These are phyloP conservation scores for Magnusiomyces clavatus DNA, from an alignment of 1,139 yeast genomes.

Conservation along the genomic window DNA sequence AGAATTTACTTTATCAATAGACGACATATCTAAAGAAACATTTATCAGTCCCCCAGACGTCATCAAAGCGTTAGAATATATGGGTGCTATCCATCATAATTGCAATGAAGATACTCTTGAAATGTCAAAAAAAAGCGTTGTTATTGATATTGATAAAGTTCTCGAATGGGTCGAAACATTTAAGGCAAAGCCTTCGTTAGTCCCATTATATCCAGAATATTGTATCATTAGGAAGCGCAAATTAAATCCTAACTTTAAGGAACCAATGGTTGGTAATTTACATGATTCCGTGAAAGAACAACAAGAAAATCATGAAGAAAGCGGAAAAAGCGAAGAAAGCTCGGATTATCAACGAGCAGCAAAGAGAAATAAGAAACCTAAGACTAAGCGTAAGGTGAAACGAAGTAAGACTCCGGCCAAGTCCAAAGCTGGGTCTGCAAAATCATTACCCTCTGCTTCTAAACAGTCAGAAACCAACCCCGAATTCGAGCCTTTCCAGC, in stretches of 20 bases:
- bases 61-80: conserved; percentile 10
- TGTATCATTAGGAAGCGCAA: conserved; percentile 1
- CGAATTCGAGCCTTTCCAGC: no score
- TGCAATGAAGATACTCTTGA: not conserved
- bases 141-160: not conserved
- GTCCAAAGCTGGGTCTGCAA: no score
- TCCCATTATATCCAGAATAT: conserved; percentile 3
- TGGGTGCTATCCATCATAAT: conserved; percentile 6
- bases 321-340: not conserved
- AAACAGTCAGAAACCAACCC: no score
- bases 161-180: not conserved
- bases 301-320: not conserved
- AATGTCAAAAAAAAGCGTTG: not conserved
- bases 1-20: conserved; percentile 7
- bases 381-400: no score
- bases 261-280: not conserved
- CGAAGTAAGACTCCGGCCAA: no score
- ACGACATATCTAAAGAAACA: conserved; percentile 9
- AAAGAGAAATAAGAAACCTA: no score
- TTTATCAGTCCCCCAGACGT: conserved; percentile 10
- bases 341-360: no score
- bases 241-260: not conserved
- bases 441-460: no score
- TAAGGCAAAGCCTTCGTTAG: conserved; percentile 2
- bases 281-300: not conserved